Evolutionary conservation across 2,329 filamentous ascomycete species (phyloP).

Genomic region (Pestalotiopsis sp.): DNA sequence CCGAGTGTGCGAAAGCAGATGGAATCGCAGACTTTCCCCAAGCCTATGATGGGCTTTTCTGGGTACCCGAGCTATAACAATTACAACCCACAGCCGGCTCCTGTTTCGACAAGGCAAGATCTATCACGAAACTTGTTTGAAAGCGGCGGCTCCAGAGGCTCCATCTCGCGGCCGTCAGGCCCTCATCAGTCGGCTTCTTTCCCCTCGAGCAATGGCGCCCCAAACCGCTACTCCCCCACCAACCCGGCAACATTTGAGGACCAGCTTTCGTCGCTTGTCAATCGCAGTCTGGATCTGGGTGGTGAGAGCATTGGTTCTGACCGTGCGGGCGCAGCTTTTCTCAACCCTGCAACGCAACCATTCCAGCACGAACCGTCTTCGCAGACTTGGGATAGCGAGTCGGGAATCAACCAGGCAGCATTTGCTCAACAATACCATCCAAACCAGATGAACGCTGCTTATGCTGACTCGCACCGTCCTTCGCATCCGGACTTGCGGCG

Average conservation of each 20-base stretch:
- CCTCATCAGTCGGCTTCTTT: conserved; percentile 49
- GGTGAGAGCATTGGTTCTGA: conserved; percentile 24
- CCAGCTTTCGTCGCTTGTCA: conserved; percentile 37
- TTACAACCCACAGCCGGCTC: conserved; percentile 27
- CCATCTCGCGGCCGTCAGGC: conserved; percentile 42
- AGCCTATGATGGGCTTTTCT: not conserved
- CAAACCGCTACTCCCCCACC: conserved; percentile 15
- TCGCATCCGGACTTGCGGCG: conserved; percentile 33
- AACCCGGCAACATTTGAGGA: conserved; percentile 32
- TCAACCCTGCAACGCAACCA: conserved; percentile 30
- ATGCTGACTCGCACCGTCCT: conserved; percentile 30
- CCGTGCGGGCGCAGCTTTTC: conserved; percentile 16
- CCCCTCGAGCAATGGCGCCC: conserved; percentile 40
- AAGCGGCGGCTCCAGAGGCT: conserved; percentile 14
- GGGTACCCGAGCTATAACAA: conserved; percentile 29
- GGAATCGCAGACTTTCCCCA: not conserved
- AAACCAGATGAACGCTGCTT: conserved; percentile 31
- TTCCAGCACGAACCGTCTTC: conserved; percentile 52
- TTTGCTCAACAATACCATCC: conserved; percentile 21
- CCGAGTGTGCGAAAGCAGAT: no score
- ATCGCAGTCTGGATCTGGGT: conserved; percentile 36
- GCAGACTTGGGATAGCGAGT: conserved; percentile 46
- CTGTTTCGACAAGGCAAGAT: conserved; percentile 15
- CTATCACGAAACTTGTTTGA: conserved; percentile 12
- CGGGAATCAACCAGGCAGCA: conserved; percentile 17